phyloP scores from a whole-genome alignment of 169 alveolate species.

The Cryptosporidium ryanae region DNA sequence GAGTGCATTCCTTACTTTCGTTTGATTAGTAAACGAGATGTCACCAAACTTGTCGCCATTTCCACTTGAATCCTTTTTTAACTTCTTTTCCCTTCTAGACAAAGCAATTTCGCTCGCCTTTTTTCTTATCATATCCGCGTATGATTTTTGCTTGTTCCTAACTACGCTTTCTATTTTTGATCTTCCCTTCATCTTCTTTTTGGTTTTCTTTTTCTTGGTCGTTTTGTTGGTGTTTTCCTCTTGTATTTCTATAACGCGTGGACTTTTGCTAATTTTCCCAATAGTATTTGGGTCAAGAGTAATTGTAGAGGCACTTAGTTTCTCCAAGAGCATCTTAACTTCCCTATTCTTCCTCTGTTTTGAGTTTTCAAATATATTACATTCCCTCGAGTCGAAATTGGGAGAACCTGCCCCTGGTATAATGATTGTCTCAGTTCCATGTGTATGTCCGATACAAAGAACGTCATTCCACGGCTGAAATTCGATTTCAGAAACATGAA shows the following conservation, averaged over 20 bases:
- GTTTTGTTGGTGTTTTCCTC: conserved; percentile 78
- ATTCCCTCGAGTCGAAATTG: conserved; percentile 90
- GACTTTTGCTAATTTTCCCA: conserved; percentile 87
- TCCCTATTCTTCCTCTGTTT: conserved; percentile 89
- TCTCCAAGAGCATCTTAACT: conserved; percentile 91
- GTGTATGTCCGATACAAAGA: conserved; percentile 91
- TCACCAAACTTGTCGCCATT: background rate
- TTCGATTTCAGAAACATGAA: conserved; percentile 81
- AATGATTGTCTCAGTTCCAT: conserved; percentile 89
- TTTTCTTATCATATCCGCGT: conserved; percentile 42
- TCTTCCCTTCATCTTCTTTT: conserved; percentile 65
- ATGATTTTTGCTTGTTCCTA: conserved; percentile 36
- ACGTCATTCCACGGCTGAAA: conserved; percentile 95
- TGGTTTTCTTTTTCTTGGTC: conserved; percentile 3
- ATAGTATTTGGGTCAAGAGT: conserved; percentile 86
- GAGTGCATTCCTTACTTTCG: conserved; percentile 40
- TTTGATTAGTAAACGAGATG: background rate
- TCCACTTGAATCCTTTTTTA: background rate
- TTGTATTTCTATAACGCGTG: conserved; percentile 81
- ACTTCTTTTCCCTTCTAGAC: conserved; percentile 10
- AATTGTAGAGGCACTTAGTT: conserved; percentile 93
- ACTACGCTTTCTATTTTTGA: conserved; percentile 36
- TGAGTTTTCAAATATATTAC: conserved; percentile 88
- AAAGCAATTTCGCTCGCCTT: conserved; percentile 35
- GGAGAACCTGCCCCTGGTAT: conserved; percentile 96